phyloP scores from a whole-genome alignment of 2,329 filamentous ascomycete species.

The Arthrobotrys musiformis region DNA sequence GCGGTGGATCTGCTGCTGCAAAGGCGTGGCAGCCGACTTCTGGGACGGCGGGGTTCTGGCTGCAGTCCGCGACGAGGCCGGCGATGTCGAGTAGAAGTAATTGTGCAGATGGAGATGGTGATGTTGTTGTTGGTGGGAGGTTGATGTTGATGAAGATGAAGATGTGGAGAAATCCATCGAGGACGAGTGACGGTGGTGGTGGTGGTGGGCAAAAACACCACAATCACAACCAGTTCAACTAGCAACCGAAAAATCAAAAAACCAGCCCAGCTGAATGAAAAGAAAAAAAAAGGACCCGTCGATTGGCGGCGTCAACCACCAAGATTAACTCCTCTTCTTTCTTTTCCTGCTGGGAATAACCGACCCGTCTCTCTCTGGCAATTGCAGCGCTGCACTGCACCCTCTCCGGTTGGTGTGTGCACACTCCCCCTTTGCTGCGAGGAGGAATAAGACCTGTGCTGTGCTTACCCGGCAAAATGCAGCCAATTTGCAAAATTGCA shows the following conservation, averaged over 20 bases:
- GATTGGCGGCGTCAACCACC: constrained; percentile 29
- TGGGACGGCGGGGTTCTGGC: constrained; percentile 29
- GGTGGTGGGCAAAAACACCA: constrained; percentile 19
- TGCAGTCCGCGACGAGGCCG: constrained; percentile 42
- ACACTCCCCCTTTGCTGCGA: constrained; percentile 26
- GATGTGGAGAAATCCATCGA: constrained; percentile 56
- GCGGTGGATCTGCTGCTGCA: constrained; percentile 48
- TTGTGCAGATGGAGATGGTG: constrained; percentile 7
- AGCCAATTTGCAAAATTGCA: constrained; percentile 33
- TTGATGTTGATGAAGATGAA: constrained; percentile 19
- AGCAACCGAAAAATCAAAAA: constrained; percentile 2
- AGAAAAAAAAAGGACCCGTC: constrained; percentile 37
- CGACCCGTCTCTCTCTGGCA: constrained; percentile 29
- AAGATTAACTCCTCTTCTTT: constrained; percentile 4
- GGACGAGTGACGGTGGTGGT: neutral
- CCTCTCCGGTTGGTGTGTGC: constrained; percentile 17
- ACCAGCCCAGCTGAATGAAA: constrained; percentile 32
- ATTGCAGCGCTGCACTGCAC: neutral
- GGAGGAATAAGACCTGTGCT: constrained; percentile 16
- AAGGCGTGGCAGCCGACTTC: constrained; percentile 28
- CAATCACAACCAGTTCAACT: too few relatives aligned
- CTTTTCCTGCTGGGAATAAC: constrained; percentile 29
- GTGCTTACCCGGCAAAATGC: constrained; percentile 54
- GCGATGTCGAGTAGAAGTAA: constrained; percentile 27
- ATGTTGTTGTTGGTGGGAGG: neutral